Percentiles rank a stretch among this genome's conserved stretches.
These are phyloP conservation scores for Xylariales sp. DNA, from an alignment of 2,329 filamentous ascomycete genomes.

Conservation along the genomic window DNA sequence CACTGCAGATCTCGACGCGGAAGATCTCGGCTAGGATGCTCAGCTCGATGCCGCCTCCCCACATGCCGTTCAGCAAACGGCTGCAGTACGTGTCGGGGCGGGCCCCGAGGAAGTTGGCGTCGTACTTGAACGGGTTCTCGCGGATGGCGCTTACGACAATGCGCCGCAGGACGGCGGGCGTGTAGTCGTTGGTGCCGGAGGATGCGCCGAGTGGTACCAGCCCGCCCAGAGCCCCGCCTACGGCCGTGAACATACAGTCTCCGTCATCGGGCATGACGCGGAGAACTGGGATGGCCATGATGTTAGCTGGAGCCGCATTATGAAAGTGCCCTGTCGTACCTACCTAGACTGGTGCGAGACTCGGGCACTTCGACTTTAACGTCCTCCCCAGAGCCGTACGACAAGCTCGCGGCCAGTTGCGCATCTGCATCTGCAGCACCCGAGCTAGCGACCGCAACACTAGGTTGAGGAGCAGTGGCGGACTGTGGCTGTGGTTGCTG, in stretches of 20 bases:
- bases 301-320: constrained; percentile 11
- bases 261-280: constrained; percentile 98
- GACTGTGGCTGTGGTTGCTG: background rate
- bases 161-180: constrained; percentile 65
- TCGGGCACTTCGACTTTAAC: constrained; percentile 63
- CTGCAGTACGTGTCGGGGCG: constrained; percentile 80
- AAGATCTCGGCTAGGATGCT: constrained; percentile 74
- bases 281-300: constrained; percentile 64
- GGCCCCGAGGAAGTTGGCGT: constrained; percentile 79
- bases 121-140: constrained; percentile 77
- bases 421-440: constrained; percentile 17
- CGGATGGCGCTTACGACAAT: constrained; percentile 85
- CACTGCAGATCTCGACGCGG: constrained; percentile 36
- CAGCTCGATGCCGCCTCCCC: constrained; percentile 93
- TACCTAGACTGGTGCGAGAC: constrained; percentile 63
- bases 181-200: constrained; percentile 18
- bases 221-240: constrained; percentile 81
- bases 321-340: background rate
- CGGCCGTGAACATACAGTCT: constrained; percentile 90
- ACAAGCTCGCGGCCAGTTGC: constrained; percentile 23
- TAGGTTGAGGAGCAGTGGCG: constrained; percentile 17
- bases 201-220: constrained; percentile 40
- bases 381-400: constrained; percentile 54
- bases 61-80: constrained; percentile 84
- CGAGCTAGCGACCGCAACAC: constrained; percentile 17